These are phyloP conservation scores for Talaromyces liani DNA, from an alignment of 495 filamentous ascomycete genomes.

Conservation along the genomic window DNA sequence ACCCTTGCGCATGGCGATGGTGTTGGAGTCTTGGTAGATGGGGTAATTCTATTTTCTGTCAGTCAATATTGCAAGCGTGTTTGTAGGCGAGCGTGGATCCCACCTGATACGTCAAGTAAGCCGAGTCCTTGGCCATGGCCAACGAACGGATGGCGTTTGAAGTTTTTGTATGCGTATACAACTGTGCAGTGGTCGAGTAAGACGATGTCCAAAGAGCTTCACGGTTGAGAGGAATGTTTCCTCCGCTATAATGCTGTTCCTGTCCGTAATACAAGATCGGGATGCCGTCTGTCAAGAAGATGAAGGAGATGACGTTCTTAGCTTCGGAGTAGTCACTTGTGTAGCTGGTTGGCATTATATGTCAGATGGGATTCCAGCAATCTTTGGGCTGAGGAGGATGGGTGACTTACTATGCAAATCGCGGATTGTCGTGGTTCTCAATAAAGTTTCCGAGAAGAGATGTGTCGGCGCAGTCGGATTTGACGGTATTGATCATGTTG, in stretches of 20 bases:
- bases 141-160: slow-evolving; percentile 55
- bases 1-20: slow-evolving; percentile 57
- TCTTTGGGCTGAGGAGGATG: slow-evolving; percentile 9
- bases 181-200: slow-evolving; percentile 45
- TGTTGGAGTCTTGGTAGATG: slow-evolving; percentile 45
- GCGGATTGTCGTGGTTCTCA: slow-evolving; percentile 60
- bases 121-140: slow-evolving; percentile 37
- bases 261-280: slow-evolving; percentile 54
- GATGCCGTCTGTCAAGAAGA: slow-evolving; percentile 54
- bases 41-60: slow-evolving; percentile 20
- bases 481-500: slow-evolving; percentile 36
- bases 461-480: slow-evolving; percentile 40
- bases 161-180: slow-evolving; percentile 54
- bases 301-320: slow-evolving; percentile 59
- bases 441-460: slow-evolving; percentile 56
- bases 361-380: not conserved
- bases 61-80: not conserved
- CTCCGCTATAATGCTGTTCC: slow-evolving; percentile 58
- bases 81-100: not conserved
- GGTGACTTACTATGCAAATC: slow-evolving; percentile 50
- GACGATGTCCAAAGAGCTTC: slow-evolving; percentile 61
- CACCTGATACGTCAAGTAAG: slow-evolving; percentile 44
- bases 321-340: slow-evolving; percentile 29
- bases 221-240: slow-evolving; percentile 52
- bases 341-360: slow-evolving; percentile 12